Percentiles rank a stretch among this genome's conserved stretches.
phyloP scores from a whole-genome alignment of 768 basidiomycete genomes.

The Cystofilobasidium ferigula region DNA sequence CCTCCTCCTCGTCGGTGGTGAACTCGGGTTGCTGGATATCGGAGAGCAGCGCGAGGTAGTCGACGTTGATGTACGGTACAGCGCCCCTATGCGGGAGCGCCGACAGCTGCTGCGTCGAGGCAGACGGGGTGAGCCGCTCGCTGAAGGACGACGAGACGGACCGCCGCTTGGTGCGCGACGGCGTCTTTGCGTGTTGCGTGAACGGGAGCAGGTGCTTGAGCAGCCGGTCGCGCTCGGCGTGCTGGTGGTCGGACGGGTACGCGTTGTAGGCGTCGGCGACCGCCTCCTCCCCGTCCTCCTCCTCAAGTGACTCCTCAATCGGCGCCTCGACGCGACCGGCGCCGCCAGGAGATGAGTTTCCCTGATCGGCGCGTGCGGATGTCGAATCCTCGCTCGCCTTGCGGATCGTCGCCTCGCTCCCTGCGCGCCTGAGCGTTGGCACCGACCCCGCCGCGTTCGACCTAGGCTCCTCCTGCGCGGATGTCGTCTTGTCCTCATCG shows the following conservation, averaged over 20 bases:
- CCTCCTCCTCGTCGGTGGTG: slow-evolving; percentile 67
- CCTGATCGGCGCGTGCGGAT: neutral
- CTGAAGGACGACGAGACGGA: slow-evolving; percentile 75
- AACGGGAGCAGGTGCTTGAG: slow-evolving; percentile 47
- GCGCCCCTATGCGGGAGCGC: slow-evolving; percentile 28
- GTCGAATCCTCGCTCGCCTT: slow-evolving; percentile 28
- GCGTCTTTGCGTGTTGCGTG: slow-evolving; percentile 55
- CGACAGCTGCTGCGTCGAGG: slow-evolving; percentile 28
- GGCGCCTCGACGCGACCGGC: neutral
- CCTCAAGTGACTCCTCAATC: slow-evolving; percentile 33
- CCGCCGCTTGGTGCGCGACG: slow-evolving; percentile 86
- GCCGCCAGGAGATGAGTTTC: neutral
- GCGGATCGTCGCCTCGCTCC: slow-evolving; percentile 37
- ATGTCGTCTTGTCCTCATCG: slow-evolving; percentile 27
- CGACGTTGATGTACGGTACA: slow-evolving; percentile 39
- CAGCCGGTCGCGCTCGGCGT: slow-evolving; percentile 29
- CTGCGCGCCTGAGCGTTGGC: slow-evolving; percentile 5
- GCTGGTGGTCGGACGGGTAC: slow-evolving; percentile 21
- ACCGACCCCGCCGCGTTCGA: too few relatives aligned
- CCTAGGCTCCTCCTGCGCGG: slow-evolving; percentile 23
- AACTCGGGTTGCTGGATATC: slow-evolving; percentile 64
- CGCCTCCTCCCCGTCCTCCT: slow-evolving; percentile 30
- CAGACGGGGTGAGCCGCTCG: slow-evolving; percentile 31
- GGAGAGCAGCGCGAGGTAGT: slow-evolving; percentile 38
- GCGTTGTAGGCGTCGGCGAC: slow-evolving; percentile 30